These are phyloP conservation scores for Komagataella mondaviorum DNA, from an alignment of 805 yeast genomes.

Conservation along the genomic window DNA sequence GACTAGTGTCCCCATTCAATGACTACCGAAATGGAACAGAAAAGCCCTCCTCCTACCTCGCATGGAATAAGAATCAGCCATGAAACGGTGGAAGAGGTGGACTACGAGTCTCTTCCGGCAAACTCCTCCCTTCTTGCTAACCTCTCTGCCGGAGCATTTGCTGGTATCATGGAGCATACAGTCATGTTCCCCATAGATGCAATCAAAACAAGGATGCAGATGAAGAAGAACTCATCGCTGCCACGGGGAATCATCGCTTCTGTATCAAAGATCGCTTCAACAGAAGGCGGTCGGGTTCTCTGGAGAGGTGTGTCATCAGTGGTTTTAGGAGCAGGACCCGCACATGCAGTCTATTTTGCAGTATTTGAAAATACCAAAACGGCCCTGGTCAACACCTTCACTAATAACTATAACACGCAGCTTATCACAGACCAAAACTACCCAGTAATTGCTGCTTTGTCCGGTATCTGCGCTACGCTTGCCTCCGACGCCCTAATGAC, in stretches of 20 bases:
- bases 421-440: slow-evolving; percentile 53
- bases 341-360: slow-evolving; percentile 94
- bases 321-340: slow-evolving; percentile 96
- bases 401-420: slow-evolving; percentile 23
- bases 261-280: slow-evolving; percentile 61
- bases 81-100: slow-evolving; percentile 31
- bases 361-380: slow-evolving; percentile 79
- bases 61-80: not conserved
- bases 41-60: not conserved
- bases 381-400: slow-evolving; percentile 24
- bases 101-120: slow-evolving; percentile 86
- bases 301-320: slow-evolving; percentile 94
- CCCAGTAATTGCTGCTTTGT: slow-evolving; percentile 71
- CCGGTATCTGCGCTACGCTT: slow-evolving; percentile 89
- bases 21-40: not conserved
- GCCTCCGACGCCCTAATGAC: slow-evolving; percentile 94
- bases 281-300: slow-evolving; percentile 78
- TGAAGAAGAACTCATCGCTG: slow-evolving; percentile 15
- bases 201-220: slow-evolving; percentile 92
- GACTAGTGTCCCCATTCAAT: not conserved
- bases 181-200: slow-evolving; percentile 96
- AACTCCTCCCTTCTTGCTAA: slow-evolving; percentile 75
- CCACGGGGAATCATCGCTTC: slow-evolving; percentile 44
- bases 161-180: slow-evolving; percentile 98
- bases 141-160: slow-evolving; percentile 88